These are phyloP conservation scores for Metschnikowia cubensis DNA, from an alignment of 805 yeast genomes.

Conservation along the genomic window DNA sequence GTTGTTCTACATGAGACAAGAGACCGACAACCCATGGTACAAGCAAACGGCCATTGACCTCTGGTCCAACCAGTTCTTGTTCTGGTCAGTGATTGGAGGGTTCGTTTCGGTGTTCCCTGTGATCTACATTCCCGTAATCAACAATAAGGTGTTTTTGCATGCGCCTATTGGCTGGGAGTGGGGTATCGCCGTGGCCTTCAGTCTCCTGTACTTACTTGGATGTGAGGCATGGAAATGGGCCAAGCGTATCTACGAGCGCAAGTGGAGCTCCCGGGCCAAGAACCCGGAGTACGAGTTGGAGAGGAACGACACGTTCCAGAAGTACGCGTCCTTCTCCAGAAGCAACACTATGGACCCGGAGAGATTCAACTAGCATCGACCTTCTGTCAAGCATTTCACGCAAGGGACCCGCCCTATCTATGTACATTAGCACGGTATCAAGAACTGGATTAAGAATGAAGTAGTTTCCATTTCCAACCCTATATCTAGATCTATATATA, in stretches of 20 bases:
- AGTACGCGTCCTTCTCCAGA: constrained; percentile 56
- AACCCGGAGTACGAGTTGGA: constrained; percentile 66
- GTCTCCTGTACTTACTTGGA: constrained; percentile 27
- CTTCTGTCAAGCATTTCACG: neutral
- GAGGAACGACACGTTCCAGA: constrained; percentile 57
- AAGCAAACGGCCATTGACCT: constrained; percentile 32
- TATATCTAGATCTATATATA: neutral
- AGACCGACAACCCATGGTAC: constrained; percentile 35
- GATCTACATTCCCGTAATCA: constrained; percentile 39
- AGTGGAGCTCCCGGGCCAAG: constrained; percentile 31
- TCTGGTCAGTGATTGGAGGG: constrained; percentile 37
- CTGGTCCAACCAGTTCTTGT: constrained; percentile 35
- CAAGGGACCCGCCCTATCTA: neutral
- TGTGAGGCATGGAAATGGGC: constrained; percentile 40
- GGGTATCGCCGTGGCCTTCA: constrained; percentile 35
- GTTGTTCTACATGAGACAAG: constrained; percentile 35
- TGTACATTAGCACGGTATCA: neutral
- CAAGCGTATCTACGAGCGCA: constrained; percentile 32
- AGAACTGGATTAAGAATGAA: neutral
- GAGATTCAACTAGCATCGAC: constrained; percentile 8
- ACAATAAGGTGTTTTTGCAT: constrained; percentile 36
- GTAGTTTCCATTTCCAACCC: too few relatives aligned
- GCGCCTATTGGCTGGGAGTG: constrained; percentile 38
- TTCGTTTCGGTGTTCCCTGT: constrained; percentile 37
- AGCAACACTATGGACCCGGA: constrained; percentile 41